A percentile compares a stretch with the other conserved stretches of the same genome.
These are phyloP conservation scores for Naganishia vaughanmartiniae DNA, from an alignment of 768 basidiomycete genomes.

Conservation along the genomic window DNA sequence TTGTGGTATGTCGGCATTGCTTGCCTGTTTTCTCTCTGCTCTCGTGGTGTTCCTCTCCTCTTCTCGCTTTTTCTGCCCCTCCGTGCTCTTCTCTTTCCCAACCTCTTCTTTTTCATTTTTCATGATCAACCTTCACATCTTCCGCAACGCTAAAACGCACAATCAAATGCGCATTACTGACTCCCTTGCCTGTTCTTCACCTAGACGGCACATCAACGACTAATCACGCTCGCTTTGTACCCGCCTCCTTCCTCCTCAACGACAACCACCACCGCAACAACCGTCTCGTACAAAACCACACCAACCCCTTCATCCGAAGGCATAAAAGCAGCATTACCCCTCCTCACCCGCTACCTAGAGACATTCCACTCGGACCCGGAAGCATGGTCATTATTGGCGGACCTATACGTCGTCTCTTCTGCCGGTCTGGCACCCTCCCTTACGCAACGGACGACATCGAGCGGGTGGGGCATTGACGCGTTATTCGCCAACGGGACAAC, in stretches of 20 bases:
- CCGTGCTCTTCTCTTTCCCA: no score
- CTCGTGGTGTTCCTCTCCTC: no score
- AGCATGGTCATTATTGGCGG: conserved; percentile 50
- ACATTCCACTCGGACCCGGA: conserved; percentile 52
- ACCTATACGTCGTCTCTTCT: conserved; percentile 44
- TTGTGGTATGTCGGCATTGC: conserved; percentile 27
- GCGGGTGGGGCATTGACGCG: conserved; percentile 21
- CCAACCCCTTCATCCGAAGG: neutral
- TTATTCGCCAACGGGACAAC: neutral
- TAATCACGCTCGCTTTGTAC: conserved; percentile 43
- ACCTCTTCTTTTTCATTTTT: no score
- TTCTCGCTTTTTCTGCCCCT: no score
- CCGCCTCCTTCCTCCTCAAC: conserved; percentile 21
- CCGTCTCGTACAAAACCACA: neutral
- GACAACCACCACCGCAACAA: neutral
- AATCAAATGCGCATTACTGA: no score
- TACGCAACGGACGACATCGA: no score
- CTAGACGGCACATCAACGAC: conserved; percentile 49
- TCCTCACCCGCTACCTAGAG: conserved; percentile 49
- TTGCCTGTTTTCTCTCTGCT: neutral
- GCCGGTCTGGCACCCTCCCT: conserved; percentile 3
- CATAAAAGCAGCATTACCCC: conserved; percentile 33
- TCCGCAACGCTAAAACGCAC: no score
- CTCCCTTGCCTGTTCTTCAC: neutral
- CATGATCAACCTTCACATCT: no score